Evolutionary conservation across 495 filamentous ascomycete genomes (phyloP).

Genomic region (Penicillium crystallinum): DNA sequence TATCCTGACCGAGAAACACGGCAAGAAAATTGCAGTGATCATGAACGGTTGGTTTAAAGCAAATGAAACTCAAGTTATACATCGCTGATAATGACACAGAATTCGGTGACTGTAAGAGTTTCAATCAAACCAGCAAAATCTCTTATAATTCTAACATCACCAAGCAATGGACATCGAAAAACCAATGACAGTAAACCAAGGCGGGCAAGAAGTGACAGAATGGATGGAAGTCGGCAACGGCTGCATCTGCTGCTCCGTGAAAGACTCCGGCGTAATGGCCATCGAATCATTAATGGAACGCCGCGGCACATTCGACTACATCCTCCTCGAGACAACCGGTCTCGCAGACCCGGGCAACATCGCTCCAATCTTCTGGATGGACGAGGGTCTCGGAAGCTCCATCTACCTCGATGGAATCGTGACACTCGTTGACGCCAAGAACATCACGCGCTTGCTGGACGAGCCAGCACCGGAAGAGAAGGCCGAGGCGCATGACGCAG

Average conservation of each 20-base stretch:
- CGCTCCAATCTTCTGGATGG: constrained; percentile 94
- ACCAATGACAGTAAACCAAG: constrained; percentile 79
- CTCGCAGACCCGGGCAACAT: constrained; percentile 94
- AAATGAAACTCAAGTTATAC: constrained; percentile 4
- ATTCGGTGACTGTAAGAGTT: constrained; percentile 81
- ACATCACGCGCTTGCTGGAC: constrained; percentile 74
- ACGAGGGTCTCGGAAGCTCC: constrained; percentile 85
- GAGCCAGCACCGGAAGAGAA: constrained; percentile 60
- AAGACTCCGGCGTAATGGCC: constrained; percentile 87
- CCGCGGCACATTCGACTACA: constrained; percentile 93
- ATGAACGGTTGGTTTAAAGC: constrained; percentile 65
- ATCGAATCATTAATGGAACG: constrained; percentile 96
- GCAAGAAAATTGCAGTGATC: constrained; percentile 96
- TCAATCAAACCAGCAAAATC: not conserved
- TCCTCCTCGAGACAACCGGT: constrained; percentile 93
- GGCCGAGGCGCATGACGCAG: constrained; percentile 36
- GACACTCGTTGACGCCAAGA: constrained; percentile 92
- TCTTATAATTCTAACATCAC: not conserved
- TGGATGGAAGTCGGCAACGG: constrained; percentile 96
- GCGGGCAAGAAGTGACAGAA: constrained; percentile 80
- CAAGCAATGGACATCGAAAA: constrained; percentile 91
- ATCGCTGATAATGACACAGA: constrained; percentile 47
- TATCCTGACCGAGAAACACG: constrained; percentile 87
- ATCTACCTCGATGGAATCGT: constrained; percentile 97
- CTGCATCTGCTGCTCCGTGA: constrained; percentile 97